Evolutionary conservation across 2,329 filamentous ascomycete genomes (phyloP).

Genomic region (Aurifilum marmelostoma): DNA sequence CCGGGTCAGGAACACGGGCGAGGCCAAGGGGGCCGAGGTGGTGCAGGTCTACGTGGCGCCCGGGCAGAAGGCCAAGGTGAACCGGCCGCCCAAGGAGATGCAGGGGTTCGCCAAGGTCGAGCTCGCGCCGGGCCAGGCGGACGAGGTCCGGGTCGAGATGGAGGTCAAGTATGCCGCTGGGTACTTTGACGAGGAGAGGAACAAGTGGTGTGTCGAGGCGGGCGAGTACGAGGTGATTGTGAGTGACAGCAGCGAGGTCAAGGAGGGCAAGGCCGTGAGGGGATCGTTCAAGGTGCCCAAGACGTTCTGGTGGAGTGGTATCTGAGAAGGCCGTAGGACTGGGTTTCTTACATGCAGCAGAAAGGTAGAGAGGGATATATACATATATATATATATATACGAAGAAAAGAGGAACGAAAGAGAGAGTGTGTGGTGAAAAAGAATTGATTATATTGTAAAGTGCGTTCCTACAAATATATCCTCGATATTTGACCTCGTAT

Average conservation of each 20-base stretch:
- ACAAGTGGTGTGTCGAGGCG: conserved; percentile 67
- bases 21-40: conserved; percentile 55
- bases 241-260: conserved; percentile 57
- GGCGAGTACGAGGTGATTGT: conserved; percentile 68
- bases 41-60: conserved; percentile 61
- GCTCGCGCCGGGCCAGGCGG: conserved; percentile 61
- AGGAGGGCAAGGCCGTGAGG: conserved; percentile 50
- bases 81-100: conserved; percentile 63
- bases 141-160: conserved; percentile 59
- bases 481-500: too few species aligned
- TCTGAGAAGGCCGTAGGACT: conserved; percentile 45
- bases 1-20: conserved; percentile 65
- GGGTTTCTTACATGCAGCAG: neutral
- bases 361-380: too few species aligned
- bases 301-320: conserved; percentile 69
- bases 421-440: neutral
- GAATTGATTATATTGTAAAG: too few species aligned
- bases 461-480: too few species aligned
- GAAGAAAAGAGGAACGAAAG: neutral
- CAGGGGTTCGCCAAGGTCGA: conserved; percentile 69
- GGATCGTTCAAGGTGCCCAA: conserved; percentile 60
- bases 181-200: conserved; percentile 71
- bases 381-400: neutral
- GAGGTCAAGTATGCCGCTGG: conserved; percentile 67
- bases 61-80: conserved; percentile 56